phyloP scores from a whole-genome alignment of 192 early-diverging fungal species.

The Podila epigama region DNA sequence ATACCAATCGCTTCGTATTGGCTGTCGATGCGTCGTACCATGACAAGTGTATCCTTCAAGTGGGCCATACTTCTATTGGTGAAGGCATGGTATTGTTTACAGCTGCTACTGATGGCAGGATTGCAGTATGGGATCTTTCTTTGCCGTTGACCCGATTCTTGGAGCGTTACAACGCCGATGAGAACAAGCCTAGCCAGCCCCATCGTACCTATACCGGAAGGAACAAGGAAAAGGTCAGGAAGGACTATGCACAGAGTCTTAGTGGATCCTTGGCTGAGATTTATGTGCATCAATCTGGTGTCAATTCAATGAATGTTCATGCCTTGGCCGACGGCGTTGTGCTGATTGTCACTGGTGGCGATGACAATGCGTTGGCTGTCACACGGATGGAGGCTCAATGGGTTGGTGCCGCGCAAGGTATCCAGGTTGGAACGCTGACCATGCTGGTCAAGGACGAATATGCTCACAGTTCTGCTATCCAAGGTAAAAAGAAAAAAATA shows the following conservation, averaged over 20 bases:
- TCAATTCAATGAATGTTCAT: conserved; percentile 70
- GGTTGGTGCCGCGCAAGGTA: background rate
- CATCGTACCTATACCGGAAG: conserved; percentile 11
- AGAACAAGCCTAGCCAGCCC: conserved; percentile 2
- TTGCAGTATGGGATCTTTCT: conserved; percentile 61
- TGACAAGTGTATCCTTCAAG: conserved; percentile 71
- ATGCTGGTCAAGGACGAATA: conserved; percentile 28
- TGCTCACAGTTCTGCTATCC: conserved; percentile 78
- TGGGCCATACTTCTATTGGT: conserved; percentile 38
- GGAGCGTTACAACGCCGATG: conserved; percentile 1
- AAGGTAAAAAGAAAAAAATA: conserved; percentile 51
- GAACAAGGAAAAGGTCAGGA: conserved; percentile 6
- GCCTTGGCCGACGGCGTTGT: conserved; percentile 12
- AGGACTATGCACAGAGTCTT: conserved; percentile 20
- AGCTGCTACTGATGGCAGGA: conserved; percentile 61
- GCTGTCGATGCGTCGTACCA: conserved; percentile 61
- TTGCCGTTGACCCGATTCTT: conserved; percentile 18
- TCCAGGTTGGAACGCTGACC: background rate
- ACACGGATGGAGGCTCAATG: conserved; percentile 24
- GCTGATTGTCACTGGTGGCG: conserved; percentile 75
- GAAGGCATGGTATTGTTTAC: conserved; percentile 59
- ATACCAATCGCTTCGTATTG: conserved; percentile 52
- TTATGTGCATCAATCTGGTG: conserved; percentile 71
- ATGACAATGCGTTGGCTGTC: conserved; percentile 70
- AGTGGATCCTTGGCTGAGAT: conserved; percentile 3